These are phyloP conservation scores for Globisporangium orthogonon DNA, from an alignment of 352 stramenopile genomes.

Conservation along the genomic window DNA sequence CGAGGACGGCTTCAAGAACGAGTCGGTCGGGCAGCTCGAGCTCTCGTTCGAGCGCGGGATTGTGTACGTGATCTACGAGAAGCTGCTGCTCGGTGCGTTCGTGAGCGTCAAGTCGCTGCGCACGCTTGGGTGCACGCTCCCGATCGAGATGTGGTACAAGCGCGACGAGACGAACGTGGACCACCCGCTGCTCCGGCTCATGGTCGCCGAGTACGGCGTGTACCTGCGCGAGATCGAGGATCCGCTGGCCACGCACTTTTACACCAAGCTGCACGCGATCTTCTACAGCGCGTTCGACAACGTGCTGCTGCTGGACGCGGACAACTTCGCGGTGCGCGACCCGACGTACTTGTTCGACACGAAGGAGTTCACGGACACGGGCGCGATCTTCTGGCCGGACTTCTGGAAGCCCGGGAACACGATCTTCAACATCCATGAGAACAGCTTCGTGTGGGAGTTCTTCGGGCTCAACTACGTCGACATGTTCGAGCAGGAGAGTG, in stretches of 20 bases:
- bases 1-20: conserved; percentile 15
- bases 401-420: conserved; percentile 81
- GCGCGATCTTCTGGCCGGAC: conserved; percentile 84
- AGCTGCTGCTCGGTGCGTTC: conserved; percentile 69
- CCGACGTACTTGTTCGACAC: conserved; percentile 83
- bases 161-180: conserved; percentile 83
- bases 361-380: conserved; percentile 60
- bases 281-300: conserved; percentile 88
- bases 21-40: conserved; percentile 10
- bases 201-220: conserved; percentile 68
- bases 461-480: conserved; percentile 64
- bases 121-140: conserved; percentile 66
- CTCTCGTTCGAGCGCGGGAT: conserved; percentile 18
- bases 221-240: conserved; percentile 80
- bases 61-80: conserved; percentile 57
- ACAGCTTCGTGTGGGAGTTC: conserved; percentile 71
- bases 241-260: conserved; percentile 59
- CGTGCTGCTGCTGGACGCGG: conserved; percentile 71
- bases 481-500: conserved; percentile 85
- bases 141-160: conserved; percentile 82
- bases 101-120: conserved; percentile 74
- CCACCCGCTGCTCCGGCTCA: conserved; percentile 66
- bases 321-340: conserved; percentile 78
- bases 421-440: conserved; percentile 73
- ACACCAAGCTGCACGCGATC: conserved; percentile 80